Evolutionary conservation across 2,329 filamentous ascomycete species (phyloP).

Genomic region (Blastomyces emzantsi): DNA sequence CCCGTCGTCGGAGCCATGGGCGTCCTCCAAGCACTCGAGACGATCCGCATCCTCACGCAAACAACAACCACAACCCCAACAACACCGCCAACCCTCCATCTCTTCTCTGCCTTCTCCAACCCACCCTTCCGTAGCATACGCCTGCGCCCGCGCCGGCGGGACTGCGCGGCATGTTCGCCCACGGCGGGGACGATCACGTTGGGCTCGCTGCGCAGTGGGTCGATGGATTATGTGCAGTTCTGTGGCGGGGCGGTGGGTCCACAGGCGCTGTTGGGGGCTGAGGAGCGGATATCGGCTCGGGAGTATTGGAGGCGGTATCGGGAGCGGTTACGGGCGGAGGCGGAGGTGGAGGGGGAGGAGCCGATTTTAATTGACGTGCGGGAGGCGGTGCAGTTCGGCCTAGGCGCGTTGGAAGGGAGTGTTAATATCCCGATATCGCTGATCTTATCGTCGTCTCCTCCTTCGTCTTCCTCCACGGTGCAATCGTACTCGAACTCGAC

Average conservation of each 20-base stretch:
- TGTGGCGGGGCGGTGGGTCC: conserved; percentile 55
- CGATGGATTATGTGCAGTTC: conserved; percentile 76
- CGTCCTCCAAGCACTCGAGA: conserved; percentile 79
- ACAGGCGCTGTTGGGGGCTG: conserved; percentile 47
- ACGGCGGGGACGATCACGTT: conserved; percentile 49
- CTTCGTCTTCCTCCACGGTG: not conserved
- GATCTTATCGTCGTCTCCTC: conserved; percentile 26
- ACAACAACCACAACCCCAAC: not conserved
- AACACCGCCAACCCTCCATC: conserved; percentile 26
- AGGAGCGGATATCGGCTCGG: conserved; percentile 58
- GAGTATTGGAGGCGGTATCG: conserved; percentile 43
- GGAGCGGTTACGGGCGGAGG: not conserved
- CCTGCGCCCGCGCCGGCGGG: conserved; percentile 58
- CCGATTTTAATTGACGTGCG: conserved; percentile 72
- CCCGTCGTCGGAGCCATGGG: conserved; percentile 93
- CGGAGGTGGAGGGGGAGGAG: conserved; percentile 15
- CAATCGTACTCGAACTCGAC: not conserved
- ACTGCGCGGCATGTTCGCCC: conserved; percentile 69
- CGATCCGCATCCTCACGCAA: conserved; percentile 66
- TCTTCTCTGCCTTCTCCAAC: conserved; percentile 37
- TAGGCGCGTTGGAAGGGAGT: conserved; percentile 66
- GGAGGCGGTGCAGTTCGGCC: conserved; percentile 73
- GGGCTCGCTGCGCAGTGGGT: conserved; percentile 53
- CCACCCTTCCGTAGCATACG: conserved; percentile 62
- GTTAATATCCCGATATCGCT: conserved; percentile 48